Percentiles rank a stretch among this genome's conserved stretches.
These are phyloP conservation scores for Hyphopichia homilentoma DNA, from an alignment of 805 yeast species.

Conservation along the genomic window DNA sequence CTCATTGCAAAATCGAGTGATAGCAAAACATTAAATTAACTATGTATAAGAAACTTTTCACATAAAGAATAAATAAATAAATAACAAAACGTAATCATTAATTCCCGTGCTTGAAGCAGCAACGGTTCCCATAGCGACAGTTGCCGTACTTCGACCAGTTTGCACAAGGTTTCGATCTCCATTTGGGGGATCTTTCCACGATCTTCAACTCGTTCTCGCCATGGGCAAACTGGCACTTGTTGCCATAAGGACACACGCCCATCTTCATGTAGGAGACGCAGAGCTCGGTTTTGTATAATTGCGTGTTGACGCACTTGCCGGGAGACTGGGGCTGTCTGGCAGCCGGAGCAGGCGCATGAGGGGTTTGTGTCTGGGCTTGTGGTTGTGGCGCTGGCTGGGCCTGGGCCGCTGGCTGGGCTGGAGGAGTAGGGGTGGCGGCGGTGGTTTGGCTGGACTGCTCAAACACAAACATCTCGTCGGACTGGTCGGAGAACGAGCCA, in stretches of 20 bases:
- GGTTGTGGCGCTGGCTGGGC: constrained; percentile 12
- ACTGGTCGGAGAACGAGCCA: constrained; percentile 8
- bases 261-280: constrained; percentile 73
- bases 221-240: constrained; percentile 93
- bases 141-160: constrained; percentile 81
- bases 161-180: constrained; percentile 88
- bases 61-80: too few relatives aligned
- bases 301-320: constrained; percentile 48
- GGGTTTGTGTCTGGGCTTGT: not conserved
- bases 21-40: too few relatives aligned
- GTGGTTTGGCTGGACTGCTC: constrained; percentile 7
- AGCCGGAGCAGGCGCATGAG: too few relatives aligned
- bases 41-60: too few relatives aligned
- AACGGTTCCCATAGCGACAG: constrained; percentile 86
- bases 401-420: constrained; percentile 4
- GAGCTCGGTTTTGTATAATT: constrained; percentile 84
- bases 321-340: constrained; percentile 4
- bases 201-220: constrained; percentile 73
- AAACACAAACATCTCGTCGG: constrained; percentile 18
- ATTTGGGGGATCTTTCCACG: constrained; percentile 73
- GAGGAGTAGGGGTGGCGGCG: not conserved
- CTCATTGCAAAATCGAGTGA: too few relatives aligned
- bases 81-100: too few relatives aligned
- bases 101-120: constrained; percentile 81
- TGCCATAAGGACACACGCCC: constrained; percentile 78